Evolutionary conservation across 2,329 filamentous ascomycete genomes (phyloP).

Genomic region (Metarhizium album): DNA sequence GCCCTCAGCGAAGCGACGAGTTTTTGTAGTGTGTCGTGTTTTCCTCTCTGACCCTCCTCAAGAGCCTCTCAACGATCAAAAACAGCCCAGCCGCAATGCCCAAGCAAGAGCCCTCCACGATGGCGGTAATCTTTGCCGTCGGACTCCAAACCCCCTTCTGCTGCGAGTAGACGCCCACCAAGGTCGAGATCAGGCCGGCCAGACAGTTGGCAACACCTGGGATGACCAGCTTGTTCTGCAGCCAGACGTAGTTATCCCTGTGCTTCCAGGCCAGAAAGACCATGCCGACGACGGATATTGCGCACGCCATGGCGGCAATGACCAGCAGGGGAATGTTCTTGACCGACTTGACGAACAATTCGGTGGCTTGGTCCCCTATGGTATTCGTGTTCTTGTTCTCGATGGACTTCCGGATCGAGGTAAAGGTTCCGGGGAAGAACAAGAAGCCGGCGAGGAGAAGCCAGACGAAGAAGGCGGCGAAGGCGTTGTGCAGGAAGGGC

Average conservation of each 20-base stretch:
- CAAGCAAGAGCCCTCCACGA: conserved; percentile 23
- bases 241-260: conserved; percentile 41
- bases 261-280: conserved; percentile 32
- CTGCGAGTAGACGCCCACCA: conserved; percentile 38
- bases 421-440: conserved; percentile 41
- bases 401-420: conserved; percentile 22
- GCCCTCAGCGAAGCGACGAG: conserved; percentile 5
- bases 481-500: conserved; percentile 33
- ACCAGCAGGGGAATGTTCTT: conserved; percentile 30
- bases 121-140: conserved; percentile 26
- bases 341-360: conserved; percentile 15
- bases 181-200: conserved; percentile 37
- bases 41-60: conserved; percentile 19
- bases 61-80: conserved; percentile 19
- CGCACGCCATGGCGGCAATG: conserved; percentile 31
- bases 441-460: conserved; percentile 42
- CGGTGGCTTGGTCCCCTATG: conserved; percentile 11
- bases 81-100: conserved; percentile 18
- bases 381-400: conserved; percentile 10
- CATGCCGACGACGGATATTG: conserved; percentile 24
- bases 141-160: conserved; percentile 32
- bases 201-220: conserved; percentile 33
- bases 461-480: conserved; percentile 30
- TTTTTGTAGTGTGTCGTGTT: conserved; percentile 16
- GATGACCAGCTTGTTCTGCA: conserved; percentile 40